These are phyloP conservation scores for Lycium ferocissimum DNA, from an alignment of 257 asterid species.

Conservation along the genomic window DNA sequence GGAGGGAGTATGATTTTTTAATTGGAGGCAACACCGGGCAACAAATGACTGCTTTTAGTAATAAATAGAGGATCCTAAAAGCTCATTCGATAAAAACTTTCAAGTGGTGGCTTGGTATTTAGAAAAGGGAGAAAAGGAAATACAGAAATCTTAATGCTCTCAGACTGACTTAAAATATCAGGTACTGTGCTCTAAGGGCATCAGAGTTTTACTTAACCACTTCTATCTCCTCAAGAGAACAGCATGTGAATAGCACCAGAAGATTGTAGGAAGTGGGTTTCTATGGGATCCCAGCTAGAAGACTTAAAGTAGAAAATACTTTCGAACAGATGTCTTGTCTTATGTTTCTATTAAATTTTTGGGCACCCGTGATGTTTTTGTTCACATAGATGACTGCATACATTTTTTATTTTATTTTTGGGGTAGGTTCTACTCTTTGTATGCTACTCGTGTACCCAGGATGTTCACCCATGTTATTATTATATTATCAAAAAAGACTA, in stretches of 20 bases:
- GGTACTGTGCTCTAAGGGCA: neutral
- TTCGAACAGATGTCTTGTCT: neutral
- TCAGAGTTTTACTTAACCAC: conserved; percentile 23
- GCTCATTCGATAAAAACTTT: neutral
- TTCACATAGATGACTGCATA: neutral
- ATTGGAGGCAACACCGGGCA: conserved; percentile 9
- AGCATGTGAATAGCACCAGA: neutral
- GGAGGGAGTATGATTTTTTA: conserved; percentile 8
- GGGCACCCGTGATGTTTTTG: conserved; percentile 16
- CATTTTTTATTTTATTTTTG: neutral
- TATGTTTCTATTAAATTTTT: neutral
- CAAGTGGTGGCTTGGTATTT: neutral
- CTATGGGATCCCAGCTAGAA: neutral
- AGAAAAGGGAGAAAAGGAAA: neutral
- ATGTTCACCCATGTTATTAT: neutral
- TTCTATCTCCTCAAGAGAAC: conserved; percentile 20
- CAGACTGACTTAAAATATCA: neutral
- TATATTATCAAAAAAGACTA: conserved; percentile 1
- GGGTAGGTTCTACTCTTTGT: neutral
- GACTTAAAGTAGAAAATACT: neutral
- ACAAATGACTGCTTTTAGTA: conserved; percentile 10
- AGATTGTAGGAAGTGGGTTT: conserved; percentile 24
- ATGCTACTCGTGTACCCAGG: neutral
- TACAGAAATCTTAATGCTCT: neutral
- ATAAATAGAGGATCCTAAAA: neutral